Percentiles rank a stretch among this genome's conserved stretches.
These are phyloP conservation scores for Solanum virginianum DNA, from an alignment of 257 asterid genomes.

Conservation along the genomic window DNA sequence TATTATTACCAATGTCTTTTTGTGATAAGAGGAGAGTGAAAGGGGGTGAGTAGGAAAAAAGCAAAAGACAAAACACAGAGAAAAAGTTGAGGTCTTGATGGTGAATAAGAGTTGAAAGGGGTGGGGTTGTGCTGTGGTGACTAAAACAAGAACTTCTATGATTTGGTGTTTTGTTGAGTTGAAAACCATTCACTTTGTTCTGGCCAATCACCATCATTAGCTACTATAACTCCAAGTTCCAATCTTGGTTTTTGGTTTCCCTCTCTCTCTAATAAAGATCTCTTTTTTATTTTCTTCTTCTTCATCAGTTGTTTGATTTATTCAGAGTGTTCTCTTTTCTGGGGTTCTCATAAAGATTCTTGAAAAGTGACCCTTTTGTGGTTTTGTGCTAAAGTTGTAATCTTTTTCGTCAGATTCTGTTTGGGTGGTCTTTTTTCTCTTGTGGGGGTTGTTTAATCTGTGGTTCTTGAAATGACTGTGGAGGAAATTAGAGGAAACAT, in stretches of 20 bases:
- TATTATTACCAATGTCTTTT: slow-evolving; percentile 2
- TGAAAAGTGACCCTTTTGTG: slow-evolving; percentile 14
- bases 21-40: background rate
- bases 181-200: slow-evolving; percentile 35
- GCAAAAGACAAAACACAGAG: slow-evolving; percentile 35
- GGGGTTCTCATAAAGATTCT: slow-evolving; percentile 11
- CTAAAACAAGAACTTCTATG: slow-evolving; percentile 15
- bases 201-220: slow-evolving; percentile 35
- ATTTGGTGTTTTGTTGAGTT: slow-evolving; percentile 41
- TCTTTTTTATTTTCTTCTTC: background rate
- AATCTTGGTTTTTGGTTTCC: slow-evolving; percentile 5
- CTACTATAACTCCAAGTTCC: slow-evolving; percentile 7
- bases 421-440: background rate
- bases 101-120: background rate
- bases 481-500: slow-evolving; percentile 36
- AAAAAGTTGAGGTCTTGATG: background rate
- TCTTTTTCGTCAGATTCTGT: background rate
- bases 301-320: background rate
- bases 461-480: slow-evolving; percentile 33
- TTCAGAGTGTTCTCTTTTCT: slow-evolving; percentile 4
- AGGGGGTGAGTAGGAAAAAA: background rate
- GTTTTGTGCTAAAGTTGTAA: slow-evolving; percentile 2
- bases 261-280: background rate
- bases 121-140: slow-evolving; percentile 1
- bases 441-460: slow-evolving; percentile 9